Percentiles rank a stretch among this genome's conserved stretches.
These are phyloP conservation scores for Saccharomyces hybrid DNA, from an alignment of 1,139 yeast species.

Conservation along the genomic window DNA sequence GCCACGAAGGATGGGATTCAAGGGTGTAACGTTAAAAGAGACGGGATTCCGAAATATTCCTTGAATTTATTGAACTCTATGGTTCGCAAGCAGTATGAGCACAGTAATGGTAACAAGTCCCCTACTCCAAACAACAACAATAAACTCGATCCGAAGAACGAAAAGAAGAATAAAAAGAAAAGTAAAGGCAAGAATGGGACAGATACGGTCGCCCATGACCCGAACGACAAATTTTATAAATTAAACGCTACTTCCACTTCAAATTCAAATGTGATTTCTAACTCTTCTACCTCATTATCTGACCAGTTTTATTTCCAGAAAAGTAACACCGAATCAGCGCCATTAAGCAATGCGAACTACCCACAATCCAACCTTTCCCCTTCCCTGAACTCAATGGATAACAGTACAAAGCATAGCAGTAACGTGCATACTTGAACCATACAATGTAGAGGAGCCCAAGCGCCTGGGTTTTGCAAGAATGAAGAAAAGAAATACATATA, in stretches of 20 bases:
- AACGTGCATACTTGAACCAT: neutral
- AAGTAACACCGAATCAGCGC: neutral
- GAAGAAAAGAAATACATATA: neutral
- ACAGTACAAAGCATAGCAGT: neutral
- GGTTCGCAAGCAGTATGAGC: conserved; percentile 18
- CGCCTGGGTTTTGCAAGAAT: neutral
- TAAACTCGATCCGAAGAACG: neutral
- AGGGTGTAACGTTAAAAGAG: conserved; percentile 49
- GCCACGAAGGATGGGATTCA: conserved; percentile 71
- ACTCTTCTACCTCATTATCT: neutral
- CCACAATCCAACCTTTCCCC: neutral
- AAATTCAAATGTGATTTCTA: neutral
- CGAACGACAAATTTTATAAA: neutral
- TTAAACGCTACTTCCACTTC: neutral
- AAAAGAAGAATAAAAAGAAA: neutral
- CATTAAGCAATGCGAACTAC: neutral
- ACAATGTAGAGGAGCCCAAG: neutral
- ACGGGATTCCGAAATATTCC: conserved; percentile 35
- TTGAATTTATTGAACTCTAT: conserved; percentile 30
- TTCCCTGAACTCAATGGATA: neutral
- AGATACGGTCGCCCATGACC: neutral
- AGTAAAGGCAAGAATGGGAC: neutral
- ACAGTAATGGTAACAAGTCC: conserved; percentile 7
- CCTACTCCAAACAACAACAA: conserved; percentile 2
- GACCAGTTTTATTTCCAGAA: neutral